Base-by-base conservation (phyloP, 257 asterid species). In the Apocynum venetum region DNA sequence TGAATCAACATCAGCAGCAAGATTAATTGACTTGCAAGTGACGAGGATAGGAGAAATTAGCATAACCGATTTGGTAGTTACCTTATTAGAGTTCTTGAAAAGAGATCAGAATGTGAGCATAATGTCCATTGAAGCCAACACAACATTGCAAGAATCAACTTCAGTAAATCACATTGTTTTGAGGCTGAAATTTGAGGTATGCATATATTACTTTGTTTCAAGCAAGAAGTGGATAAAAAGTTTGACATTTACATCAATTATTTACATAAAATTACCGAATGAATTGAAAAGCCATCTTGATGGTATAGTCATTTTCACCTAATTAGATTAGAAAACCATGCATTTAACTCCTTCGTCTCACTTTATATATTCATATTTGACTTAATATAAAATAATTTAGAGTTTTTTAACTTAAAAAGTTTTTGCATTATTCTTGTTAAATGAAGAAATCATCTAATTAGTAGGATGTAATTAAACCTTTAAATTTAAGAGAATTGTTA, bases 171-270 rank as follows among this genome's bases (percentile, higher is more conserved):
- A 43, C 49, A 56, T 89, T 17, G 65, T 83, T 56, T 76, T 91
- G 40, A 85, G 94, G 83, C 71, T 94, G 41, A 84, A 71, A 79
- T 72, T 85, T 77, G 84, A 92, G 97, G 98, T 92, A 88, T 43
- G 75, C n/a, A 6, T 7, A 56, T 73, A 13, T 4, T 6, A 25
- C 4, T 9, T 47, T n/a, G 64, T n/a, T 57, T 44, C 7, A 15
- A 19, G 3, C 17, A 40, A 74, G 57, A 19, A 3, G 38, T 13
- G 11, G 38, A 44, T 60, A 6, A 73, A 41, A 40, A 53, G 4
- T 55, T 9, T 4, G 38, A 4, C 56, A 75, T 6, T 44, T 46
- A 44, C 47, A 44, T 6, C 3, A 25, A 25, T 25, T 25, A 25
- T 25, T 25, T 25, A 25, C 31, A 25, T 25, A 25, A 25, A 25